These are phyloP conservation scores for Echinochloa phyllopogon DNA, from an alignment of 176 grass and related monocot species.

Conservation along the genomic window DNA sequence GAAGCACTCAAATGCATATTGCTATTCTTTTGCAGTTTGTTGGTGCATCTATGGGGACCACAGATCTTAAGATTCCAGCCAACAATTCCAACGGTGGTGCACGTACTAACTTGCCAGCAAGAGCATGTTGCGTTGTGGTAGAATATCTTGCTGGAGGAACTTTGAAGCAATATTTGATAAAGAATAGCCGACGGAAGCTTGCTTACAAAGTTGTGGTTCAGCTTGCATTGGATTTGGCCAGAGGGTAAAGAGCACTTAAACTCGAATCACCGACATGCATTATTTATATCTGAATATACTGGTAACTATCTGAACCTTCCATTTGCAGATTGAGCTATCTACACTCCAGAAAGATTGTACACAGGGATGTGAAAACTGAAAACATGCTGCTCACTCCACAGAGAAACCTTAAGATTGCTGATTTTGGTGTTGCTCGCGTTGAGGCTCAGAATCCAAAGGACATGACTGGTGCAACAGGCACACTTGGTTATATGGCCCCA, in stretches of 20 bases:
- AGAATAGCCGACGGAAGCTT: slow-evolving; percentile 75
- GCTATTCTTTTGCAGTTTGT: slow-evolving; percentile 67
- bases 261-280: slow-evolving; percentile 2
- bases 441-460: slow-evolving; percentile 92
- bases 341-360: slow-evolving; percentile 75
- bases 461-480: slow-evolving; percentile 92
- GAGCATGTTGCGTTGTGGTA: slow-evolving; percentile 91
- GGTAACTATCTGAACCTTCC: slow-evolving; percentile 4
- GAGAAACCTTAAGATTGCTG: slow-evolving; percentile 85
- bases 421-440: slow-evolving; percentile 88
- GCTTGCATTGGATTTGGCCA: slow-evolving; percentile 85
- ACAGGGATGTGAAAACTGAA: slow-evolving; percentile 81
- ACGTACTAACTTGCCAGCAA: slow-evolving; percentile 61
- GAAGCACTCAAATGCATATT: slow-evolving; percentile 22
- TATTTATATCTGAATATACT: slow-evolving; percentile 28
- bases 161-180: slow-evolving; percentile 84
- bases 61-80: slow-evolving; percentile 74
- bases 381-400: slow-evolving; percentile 81
- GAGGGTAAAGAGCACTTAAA: slow-evolving; percentile 65
- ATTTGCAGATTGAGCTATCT: slow-evolving; percentile 74
- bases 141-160: slow-evolving; percentile 90
- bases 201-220: slow-evolving; percentile 84
- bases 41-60: slow-evolving; percentile 92
- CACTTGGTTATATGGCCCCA: slow-evolving; percentile 92
- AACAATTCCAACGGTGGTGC: slow-evolving; percentile 52